Evolutionary conservation across 768 basidiomycete genomes (phyloP).

Genomic region (Amyloporia xantha): DNA sequence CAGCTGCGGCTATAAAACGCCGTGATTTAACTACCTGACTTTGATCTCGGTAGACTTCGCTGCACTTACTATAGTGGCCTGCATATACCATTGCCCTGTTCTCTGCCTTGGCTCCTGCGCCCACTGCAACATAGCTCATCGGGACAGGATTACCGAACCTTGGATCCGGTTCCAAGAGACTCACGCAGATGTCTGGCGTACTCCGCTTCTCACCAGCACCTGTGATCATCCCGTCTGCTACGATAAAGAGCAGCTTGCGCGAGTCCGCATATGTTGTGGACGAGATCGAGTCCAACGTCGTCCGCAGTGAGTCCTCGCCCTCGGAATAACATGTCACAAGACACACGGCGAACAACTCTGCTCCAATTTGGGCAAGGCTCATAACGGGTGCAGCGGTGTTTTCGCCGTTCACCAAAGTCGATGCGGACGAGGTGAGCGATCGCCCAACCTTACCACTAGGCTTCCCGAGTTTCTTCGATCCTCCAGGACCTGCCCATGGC

Average conservation of each 20-base stretch:
- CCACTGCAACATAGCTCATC: constrained; percentile 91
- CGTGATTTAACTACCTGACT: constrained; percentile 2
- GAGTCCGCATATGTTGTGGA: constrained; percentile 85
- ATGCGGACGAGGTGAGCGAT: constrained; percentile 45
- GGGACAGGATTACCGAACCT: constrained; percentile 94
- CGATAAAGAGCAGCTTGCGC: constrained; percentile 87
- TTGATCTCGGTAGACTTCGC: neutral
- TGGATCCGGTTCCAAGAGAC: constrained; percentile 85
- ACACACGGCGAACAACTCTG: constrained; percentile 92
- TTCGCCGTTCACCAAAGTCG: constrained; percentile 46
- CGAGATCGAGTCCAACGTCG: constrained; percentile 92
- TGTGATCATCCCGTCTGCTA: constrained; percentile 98
- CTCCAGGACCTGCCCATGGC: constrained; percentile 75
- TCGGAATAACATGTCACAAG: constrained; percentile 98
- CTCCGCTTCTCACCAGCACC: constrained; percentile 93
- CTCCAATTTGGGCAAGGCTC: constrained; percentile 85
- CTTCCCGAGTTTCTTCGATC: constrained; percentile 45
- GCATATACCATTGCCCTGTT: constrained; percentile 99
- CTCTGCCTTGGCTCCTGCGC: constrained; percentile 79
- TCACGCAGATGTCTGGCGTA: constrained; percentile 95
- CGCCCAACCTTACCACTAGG: constrained; percentile 38
- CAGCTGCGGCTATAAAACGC: constrained; percentile 53
- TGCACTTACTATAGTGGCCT: constrained; percentile 90
- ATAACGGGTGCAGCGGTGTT: constrained; percentile 57
- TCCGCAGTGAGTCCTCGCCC: constrained; percentile 86